Evolutionary conservation across 306 rosid species (phyloP).

Genomic region (Dicorynia guianensis): DNA sequence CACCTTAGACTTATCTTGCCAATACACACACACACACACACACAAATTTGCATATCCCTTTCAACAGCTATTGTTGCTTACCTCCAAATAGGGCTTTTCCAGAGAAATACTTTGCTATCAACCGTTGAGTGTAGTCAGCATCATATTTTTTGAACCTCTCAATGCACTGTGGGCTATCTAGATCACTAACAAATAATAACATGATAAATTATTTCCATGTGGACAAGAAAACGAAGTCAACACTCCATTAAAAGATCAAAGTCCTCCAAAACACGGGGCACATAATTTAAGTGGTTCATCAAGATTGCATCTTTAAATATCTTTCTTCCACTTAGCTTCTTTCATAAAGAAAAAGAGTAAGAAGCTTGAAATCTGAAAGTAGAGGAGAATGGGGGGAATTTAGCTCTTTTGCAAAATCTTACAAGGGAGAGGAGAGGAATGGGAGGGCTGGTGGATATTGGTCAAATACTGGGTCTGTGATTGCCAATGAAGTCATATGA

Average conservation of each 20-base stretch:
- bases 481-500: conserved; percentile 29
- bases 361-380: conserved; percentile 9
- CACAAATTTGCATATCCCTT: conserved; percentile 16
- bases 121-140: conserved; percentile 47
- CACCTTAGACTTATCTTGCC: conserved; percentile 23
- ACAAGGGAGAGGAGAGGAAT: not conserved
- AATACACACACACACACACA: not conserved
- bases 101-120: conserved; percentile 58
- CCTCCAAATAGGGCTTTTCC: conserved; percentile 49
- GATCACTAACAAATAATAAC: conserved; percentile 50
- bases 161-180: conserved; percentile 49
- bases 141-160: conserved; percentile 55
- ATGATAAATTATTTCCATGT: conserved; percentile 21
- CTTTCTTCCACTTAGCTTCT: not conserved
- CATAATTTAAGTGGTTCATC: not conserved
- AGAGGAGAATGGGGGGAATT: not conserved
- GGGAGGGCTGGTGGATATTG: conserved; percentile 5
- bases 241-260: conserved; percentile 2
- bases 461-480: conserved; percentile 8
- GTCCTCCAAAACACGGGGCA: conserved; percentile 23
- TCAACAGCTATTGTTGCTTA: conserved; percentile 37
- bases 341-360: not conserved
- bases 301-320: not conserved
- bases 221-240: conserved; percentile 28
- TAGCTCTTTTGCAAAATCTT: too few relatives aligned